Percentiles rank a stretch among this genome's conserved stretches.
Evolutionary conservation across 805 yeast genomes (phyloP).

Genomic region (Sugiyamaella chiloensis): DNA sequence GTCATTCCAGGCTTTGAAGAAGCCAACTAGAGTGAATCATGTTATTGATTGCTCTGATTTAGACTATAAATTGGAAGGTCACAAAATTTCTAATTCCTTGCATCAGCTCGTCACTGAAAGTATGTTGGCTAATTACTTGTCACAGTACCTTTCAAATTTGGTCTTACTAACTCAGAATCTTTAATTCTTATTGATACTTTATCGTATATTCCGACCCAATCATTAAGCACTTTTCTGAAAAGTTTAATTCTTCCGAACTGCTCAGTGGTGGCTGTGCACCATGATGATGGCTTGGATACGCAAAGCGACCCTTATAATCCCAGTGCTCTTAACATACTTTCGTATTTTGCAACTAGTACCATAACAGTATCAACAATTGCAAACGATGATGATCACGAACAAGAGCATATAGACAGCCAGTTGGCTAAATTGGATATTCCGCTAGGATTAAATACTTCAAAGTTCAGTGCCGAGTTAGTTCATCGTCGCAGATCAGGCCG

Average conservation of each 20-base stretch:
- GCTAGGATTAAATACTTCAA: slow-evolving; percentile 46
- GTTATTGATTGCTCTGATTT: slow-evolving; percentile 15
- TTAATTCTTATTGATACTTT: slow-evolving; percentile 67
- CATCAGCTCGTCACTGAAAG: not conserved
- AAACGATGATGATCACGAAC: slow-evolving; percentile 37
- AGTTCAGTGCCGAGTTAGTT: slow-evolving; percentile 50
- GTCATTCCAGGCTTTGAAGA: slow-evolving; percentile 61
- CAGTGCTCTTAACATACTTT: slow-evolving; percentile 46
- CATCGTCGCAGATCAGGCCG: slow-evolving; percentile 86
- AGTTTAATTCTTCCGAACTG: slow-evolving; percentile 46
- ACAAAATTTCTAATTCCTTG: not conserved
- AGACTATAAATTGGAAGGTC: not conserved
- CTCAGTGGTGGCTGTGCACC: slow-evolving; percentile 48
- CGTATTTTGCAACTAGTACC: slow-evolving; percentile 72
- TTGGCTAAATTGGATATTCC: slow-evolving; percentile 47
- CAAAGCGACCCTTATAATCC: slow-evolving; percentile 47
- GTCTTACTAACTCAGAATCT: slow-evolving; percentile 32
- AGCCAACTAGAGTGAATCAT: slow-evolving; percentile 32
- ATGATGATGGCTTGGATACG: slow-evolving; percentile 28
- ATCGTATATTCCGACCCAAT: slow-evolving; percentile 49
- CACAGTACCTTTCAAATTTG: no score
- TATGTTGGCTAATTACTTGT: not conserved
- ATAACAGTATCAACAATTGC: slow-evolving; percentile 54
- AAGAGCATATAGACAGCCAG: slow-evolving; percentile 45
- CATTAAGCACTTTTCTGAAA: slow-evolving; percentile 50